Evolutionary conservation across 345 rosid species (phyloP), one percentile per base, ranked within the genome.

Genomic region (Eucalyptus cladocalyx): DNA sequence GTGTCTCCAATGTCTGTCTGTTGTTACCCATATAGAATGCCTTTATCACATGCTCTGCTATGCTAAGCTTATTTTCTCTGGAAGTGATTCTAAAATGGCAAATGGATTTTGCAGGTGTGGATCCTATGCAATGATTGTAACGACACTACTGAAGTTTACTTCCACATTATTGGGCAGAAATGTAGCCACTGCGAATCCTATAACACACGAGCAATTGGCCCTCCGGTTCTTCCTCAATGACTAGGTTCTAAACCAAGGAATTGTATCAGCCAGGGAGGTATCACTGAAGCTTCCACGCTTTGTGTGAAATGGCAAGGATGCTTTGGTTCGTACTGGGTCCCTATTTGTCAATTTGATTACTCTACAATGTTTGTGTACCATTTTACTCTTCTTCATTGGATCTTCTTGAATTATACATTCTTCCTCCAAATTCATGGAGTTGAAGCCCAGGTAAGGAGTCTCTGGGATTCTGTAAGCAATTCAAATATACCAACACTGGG

Each of bases 81-180:
- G 60, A 86, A n/a, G 43, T 86, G 58, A 86, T 76, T 76, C 85
- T 50, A 86, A 37, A 60, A 49, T 54, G 19, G 21, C 62, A 47
- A 43, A n/a, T 34, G 83, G 80, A 56, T 80, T 87, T 89, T 90
- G 92, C 95, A 98, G 99, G 97, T 98, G 56, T 98, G 99, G 99
- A 96, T 98, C 89, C 94, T 98, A 32, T 98, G 99, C 90, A 98
- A 98, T 45, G 99, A 98, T 94, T 98, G 99, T 93, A 98, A 96
- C 7, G 98, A 97, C 95, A 98, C 98, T 6, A 95, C 99, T 1
- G 99, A 98, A 91, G 98, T 95, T 12, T 92, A 95, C 93, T 98
- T 95, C 92, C 98, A 98, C 90, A 94, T 98, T 89, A 93, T 96
- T 1, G 98, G 99, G 53, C 98, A 98, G 93, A 98, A 97, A 93